Conservation (phyloP, 116 monocot genomes). For the Zostera marina region DNA sequence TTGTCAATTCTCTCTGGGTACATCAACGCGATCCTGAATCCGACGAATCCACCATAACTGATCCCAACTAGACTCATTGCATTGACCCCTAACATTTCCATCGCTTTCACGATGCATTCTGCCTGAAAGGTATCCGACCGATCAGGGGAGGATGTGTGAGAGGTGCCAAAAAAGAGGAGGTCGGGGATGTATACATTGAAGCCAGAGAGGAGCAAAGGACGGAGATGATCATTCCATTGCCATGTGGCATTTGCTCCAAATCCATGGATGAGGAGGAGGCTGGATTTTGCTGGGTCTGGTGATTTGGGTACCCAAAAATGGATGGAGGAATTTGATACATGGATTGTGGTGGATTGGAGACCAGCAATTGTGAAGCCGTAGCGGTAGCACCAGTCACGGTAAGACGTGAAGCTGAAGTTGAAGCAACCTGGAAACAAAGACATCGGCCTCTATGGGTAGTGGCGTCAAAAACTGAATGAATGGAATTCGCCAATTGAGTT, state of each 20-base stretch:
- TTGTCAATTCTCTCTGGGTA: conserved; percentile 49
- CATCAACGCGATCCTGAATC: conserved; percentile 58
- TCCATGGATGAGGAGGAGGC: conserved; percentile 54
- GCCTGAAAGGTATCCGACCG: conserved; percentile 81
- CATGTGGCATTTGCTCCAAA: conserved; percentile 68
- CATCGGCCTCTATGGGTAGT: too few species aligned
- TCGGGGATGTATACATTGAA: conserved; percentile 73
- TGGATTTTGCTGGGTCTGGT: conserved; percentile 15
- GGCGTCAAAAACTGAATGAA: too few species aligned
- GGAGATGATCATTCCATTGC: conserved; percentile 45
- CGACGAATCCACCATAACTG: conserved; percentile 95
- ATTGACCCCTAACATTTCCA: conserved; percentile 38
- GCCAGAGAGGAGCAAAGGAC: conserved; percentile 27
- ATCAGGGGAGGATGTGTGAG: conserved; percentile 31
- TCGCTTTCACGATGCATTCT: conserved; percentile 31
- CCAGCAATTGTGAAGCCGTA: conserved; percentile 35
- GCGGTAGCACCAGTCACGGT: conserved; percentile 32
- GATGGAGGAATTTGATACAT: conserved; percentile 24
- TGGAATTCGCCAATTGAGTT: too few species aligned
- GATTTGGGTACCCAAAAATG: conserved; percentile 34
- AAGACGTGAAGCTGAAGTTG: conserved; percentile 39
- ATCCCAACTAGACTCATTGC: conserved; percentile 49
- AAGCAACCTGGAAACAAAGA: background rate
- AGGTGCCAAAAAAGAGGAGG: conserved; percentile 71
- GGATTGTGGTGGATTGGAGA: conserved; percentile 17